Conservation (phyloP, 164 flowering plant species). For the Kalanchoe fedtschenkoi region DNA sequence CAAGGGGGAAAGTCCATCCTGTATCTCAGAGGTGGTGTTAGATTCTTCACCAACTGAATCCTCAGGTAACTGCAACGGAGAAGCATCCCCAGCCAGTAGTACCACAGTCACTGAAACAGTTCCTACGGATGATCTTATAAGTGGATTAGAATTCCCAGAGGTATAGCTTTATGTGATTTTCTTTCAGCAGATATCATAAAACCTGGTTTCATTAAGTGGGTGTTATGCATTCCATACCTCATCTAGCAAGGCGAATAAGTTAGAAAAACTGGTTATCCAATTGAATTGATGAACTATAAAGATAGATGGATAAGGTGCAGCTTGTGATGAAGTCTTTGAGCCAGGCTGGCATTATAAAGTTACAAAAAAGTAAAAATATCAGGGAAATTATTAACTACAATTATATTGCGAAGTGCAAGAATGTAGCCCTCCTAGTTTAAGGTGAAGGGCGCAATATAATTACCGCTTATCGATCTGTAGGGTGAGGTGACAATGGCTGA, state of each 20-base stretch:
- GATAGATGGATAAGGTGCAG: too few species aligned
- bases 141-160: constrained; percentile 35
- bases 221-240: not conserved
- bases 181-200: not conserved
- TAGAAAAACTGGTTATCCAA: too few species aligned
- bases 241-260: not conserved
- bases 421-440: not conserved
- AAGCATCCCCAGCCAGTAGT: constrained; percentile 48
- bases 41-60: constrained; percentile 53
- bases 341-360: not conserved
- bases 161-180: constrained; percentile 19
- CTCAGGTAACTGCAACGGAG: constrained; percentile 71
- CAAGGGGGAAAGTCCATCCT: constrained; percentile 38
- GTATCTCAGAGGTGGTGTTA: constrained; percentile 26
- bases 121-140: constrained; percentile 63
- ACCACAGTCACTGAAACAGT: constrained; percentile 53
- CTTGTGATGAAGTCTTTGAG: too few species aligned
- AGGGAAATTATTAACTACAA: too few species aligned
- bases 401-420: too few species aligned
- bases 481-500: constrained; percentile 63
- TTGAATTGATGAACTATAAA: too few species aligned
- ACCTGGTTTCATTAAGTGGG: not conserved
- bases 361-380: too few species aligned
- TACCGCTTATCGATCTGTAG: constrained; percentile 21
- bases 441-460: not conserved